Evolutionary conservation across 176 grass and related monocot genomes (phyloP).

Genomic region (Musa troglodytarum): DNA sequence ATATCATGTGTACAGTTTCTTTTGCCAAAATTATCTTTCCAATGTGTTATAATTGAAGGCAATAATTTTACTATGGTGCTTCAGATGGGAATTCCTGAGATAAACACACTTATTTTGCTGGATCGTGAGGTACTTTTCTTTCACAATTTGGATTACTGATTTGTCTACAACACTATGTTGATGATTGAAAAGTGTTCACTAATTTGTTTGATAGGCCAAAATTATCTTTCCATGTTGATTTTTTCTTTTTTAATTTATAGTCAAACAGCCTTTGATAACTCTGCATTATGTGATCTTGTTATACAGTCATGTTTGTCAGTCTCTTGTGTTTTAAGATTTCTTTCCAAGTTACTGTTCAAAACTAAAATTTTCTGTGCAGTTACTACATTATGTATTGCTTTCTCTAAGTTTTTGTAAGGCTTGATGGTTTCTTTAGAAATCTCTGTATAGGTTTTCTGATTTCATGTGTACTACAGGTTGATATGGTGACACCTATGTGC

Average conservation of each 20-base stretch:
- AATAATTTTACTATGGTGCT: conserved; percentile 19
- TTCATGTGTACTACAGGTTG: conserved; percentile 44
- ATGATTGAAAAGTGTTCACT: not conserved
- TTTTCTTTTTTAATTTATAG: too few relatives aligned
- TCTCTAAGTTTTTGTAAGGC: not conserved
- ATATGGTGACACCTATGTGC: conserved; percentile 97
- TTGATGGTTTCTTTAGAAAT: not conserved
- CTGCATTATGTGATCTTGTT: not conserved
- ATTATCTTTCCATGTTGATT: not conserved
- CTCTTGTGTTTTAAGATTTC: not conserved
- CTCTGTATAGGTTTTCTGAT: not conserved
- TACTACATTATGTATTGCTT: not conserved
- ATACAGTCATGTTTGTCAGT: not conserved
- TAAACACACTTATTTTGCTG: conserved; percentile 85
- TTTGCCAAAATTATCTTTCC: conserved; percentile 11
- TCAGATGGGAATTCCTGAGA: conserved; percentile 78
- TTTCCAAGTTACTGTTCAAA: not conserved
- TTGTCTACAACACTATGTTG: not conserved
- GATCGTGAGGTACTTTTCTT: conserved; percentile 73
- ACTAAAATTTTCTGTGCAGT: not conserved
- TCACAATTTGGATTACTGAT: not conserved
- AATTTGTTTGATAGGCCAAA: not conserved
- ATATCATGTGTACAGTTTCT: conserved; percentile 13
- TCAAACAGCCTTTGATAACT: too few relatives aligned
- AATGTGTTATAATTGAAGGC: conserved; percentile 12